Evolutionary conservation across 2,329 filamentous ascomycete species (phyloP).

Genomic region (Xenosphaeropsis pyriputrescens): DNA sequence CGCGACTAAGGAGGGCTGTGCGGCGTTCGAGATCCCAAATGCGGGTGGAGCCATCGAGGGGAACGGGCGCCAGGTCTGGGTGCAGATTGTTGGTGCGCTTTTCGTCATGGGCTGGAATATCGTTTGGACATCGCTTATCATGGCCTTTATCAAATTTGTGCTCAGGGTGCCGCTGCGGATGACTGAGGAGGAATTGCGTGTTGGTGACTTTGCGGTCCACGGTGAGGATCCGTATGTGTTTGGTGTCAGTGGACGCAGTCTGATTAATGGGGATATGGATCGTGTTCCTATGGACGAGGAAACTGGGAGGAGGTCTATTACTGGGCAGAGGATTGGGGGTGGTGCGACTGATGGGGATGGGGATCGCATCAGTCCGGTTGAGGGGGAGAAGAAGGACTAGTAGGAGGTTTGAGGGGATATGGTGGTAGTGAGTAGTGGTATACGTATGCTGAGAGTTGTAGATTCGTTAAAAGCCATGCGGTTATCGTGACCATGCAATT

Average conservation of each 20-base stretch:
- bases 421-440: no score
- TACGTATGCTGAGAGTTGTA: no score
- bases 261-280: neutral
- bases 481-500: no score
- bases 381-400: no score
- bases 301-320: no score
- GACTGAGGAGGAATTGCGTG: conserved; percentile 26
- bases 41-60: conserved; percentile 32
- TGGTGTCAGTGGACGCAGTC: conserved; percentile 2
- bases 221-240: conserved; percentile 28
- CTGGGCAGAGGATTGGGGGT: no score
- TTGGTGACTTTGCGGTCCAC: conserved; percentile 31
- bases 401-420: no score
- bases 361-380: no score
- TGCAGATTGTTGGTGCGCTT: conserved; percentile 30
- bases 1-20: conserved; percentile 28
- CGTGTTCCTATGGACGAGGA: neutral
- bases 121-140: conserved; percentile 32
- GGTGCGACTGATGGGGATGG: no score
- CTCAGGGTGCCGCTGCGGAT: conserved; percentile 30
- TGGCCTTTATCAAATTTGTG: conserved; percentile 34
- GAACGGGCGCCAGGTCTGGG: conserved; percentile 31
- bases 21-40: conserved; percentile 28
- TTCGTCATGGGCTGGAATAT: conserved; percentile 35
- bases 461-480: no score